phyloP scores from a whole-genome alignment of 2,329 filamentous ascomycete species.

The Neonectria coccinea region DNA sequence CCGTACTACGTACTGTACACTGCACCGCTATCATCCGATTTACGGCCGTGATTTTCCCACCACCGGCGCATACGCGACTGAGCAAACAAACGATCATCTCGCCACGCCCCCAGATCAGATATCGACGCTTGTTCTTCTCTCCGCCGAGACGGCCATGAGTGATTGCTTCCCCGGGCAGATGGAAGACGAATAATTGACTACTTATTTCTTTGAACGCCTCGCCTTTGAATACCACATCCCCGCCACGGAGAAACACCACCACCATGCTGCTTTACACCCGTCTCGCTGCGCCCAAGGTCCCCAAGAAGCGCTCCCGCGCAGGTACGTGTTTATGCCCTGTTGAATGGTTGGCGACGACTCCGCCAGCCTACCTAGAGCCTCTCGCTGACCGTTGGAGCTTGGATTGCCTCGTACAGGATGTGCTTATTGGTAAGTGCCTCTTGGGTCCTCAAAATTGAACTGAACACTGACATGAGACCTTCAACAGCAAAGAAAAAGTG shows the following conservation, averaged over 20 bases:
- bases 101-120: constrained; percentile 6
- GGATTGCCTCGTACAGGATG: constrained; percentile 55
- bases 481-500: constrained; percentile 27
- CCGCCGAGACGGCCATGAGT: constrained; percentile 28
- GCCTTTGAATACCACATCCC: constrained; percentile 28
- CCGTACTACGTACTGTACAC: constrained; percentile 3
- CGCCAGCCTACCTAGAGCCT: not conserved
- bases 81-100: not conserved
- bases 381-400: constrained; percentile 47
- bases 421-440: constrained; percentile 60
- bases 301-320: constrained; percentile 67
- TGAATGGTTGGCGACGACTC: not conserved
- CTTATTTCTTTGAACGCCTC: constrained; percentile 34
- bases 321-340: constrained; percentile 19
- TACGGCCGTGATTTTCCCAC: constrained; percentile 7
- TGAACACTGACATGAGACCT: constrained; percentile 24
- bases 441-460: constrained; percentile 12
- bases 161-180: constrained; percentile 29
- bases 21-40: constrained; percentile 28
- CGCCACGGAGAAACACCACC: constrained; percentile 3
- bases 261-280: constrained; percentile 70
- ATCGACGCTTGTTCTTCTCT: constrained; percentile 7
- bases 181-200: constrained; percentile 38
- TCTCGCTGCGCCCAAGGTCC: constrained; percentile 65
- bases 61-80: constrained; percentile 15